phyloP scores from a whole-genome alignment of 2,329 filamentous ascomycete species.

The Cladophialophora chaetospira region DNA sequence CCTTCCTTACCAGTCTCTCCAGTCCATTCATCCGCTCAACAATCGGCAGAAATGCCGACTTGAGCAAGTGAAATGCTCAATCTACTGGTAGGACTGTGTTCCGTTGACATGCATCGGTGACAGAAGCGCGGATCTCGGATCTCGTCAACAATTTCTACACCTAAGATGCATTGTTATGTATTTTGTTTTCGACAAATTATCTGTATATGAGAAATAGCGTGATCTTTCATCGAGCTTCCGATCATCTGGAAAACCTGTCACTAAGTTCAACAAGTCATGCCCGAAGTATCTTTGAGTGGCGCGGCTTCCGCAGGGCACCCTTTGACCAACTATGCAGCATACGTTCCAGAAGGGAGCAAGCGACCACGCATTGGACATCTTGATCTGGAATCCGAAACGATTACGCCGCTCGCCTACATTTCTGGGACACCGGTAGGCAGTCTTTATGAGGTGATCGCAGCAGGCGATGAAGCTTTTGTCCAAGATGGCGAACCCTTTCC shows the following conservation, averaged over 20 bases:
- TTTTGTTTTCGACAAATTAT: too few species aligned
- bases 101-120: not conserved
- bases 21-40: too few species aligned
- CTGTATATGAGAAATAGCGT: not conserved
- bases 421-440: conserved; percentile 51
- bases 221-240: not conserved
- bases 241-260: not conserved
- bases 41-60: not conserved
- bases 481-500: conserved; percentile 39
- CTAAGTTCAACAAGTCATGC: not conserved
- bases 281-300: not conserved
- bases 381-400: conserved; percentile 39
- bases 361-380: conserved; percentile 46
- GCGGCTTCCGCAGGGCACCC: not conserved
- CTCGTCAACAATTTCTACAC: not conserved
- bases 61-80: not conserved
- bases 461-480: conserved; percentile 45
- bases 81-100: not conserved
- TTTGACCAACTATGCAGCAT: conserved; percentile 19
- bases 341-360: conserved; percentile 5
- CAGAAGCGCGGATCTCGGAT: not conserved
- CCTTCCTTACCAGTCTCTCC: too few species aligned
- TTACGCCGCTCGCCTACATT: conserved; percentile 49
- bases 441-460: conserved; percentile 57
- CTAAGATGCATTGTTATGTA: not conserved